Evolutionary conservation across 371 early-diverging fungal species (phyloP), one percentile per base, ranked within the genome.

Genomic region (Lichtheimia corymbifera): DNA sequence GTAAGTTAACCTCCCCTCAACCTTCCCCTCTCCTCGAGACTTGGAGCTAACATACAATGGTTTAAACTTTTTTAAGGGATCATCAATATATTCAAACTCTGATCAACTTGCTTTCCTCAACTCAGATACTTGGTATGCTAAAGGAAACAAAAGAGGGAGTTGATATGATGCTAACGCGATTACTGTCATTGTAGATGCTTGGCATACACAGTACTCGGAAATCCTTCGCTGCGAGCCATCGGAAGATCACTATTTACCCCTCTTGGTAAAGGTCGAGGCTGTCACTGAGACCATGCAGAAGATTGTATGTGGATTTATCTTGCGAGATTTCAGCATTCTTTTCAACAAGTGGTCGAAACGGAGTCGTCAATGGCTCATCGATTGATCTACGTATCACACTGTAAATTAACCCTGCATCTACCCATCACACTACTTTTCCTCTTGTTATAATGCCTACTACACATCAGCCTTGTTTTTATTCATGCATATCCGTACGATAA

Each of bases 331-430:
- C 44, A 61, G 66, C 15, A 58, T 66, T 20, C 57, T 79, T 12
- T 55, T 79, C 6, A 61, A 68, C 49, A 73, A 75, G 54, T 79
- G 79, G 79, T 49, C 73, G 24, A 75, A 75, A 51, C 62, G 70
- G n/a, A 58, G 67, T 24, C 62, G 62, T 9, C 66, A 66, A 43
- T 75, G 76, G 72, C 47, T 69, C 11, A 68, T 66, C 43, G 81
- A 81, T 47, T 77, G 65, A 35, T 35, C 35, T 35, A 35, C 9
- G 22, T 22, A 22, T 22, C 22, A 22, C 35, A 9, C 35, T 35
- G 35, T 35, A 35, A 35, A 35, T 35, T 35, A 35, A 11, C 35
- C 4, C 35, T 35, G 35, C 35, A 35, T 35, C 35, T 35, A 35
- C 35, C 35, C 35, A 35, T 35, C 35, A 35, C 35, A 35, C 35